Conservation (phyloP, 2,329 filamentous ascomycete genomes). For the Ustulina deusta region DNA sequence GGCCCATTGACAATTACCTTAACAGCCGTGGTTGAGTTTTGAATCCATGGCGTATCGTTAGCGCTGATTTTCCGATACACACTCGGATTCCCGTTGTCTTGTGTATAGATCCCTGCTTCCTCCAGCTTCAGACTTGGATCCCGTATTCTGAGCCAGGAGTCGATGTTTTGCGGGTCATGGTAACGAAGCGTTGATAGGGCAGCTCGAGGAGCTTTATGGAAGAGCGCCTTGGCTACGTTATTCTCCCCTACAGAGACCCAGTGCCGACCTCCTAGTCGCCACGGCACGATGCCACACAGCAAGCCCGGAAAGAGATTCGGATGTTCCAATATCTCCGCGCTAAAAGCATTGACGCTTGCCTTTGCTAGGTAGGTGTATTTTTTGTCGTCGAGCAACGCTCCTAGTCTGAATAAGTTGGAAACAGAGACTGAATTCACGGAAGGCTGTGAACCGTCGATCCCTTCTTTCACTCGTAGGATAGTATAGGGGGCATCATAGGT, state of each 20-base stretch:
- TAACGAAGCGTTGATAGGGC: conserved; percentile 47
- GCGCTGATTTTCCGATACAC: conserved; percentile 31
- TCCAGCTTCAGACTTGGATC: conserved; percentile 34
- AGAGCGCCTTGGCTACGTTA: conserved; percentile 30
- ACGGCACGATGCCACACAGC: conserved; percentile 79
- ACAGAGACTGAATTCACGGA: conserved; percentile 91
- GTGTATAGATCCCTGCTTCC: conserved; percentile 35
- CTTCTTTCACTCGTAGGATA: conserved; percentile 90
- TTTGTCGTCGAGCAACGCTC: conserved; percentile 74
- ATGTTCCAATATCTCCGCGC: conserved; percentile 91
- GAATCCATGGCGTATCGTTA: conserved; percentile 31
- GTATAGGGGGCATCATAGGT: conserved; percentile 71
- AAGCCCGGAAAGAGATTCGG: conserved; percentile 91
- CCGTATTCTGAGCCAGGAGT: conserved; percentile 43
- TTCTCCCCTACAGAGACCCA: conserved; percentile 46
- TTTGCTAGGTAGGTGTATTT: conserved; percentile 73
- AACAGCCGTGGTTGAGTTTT: background rate
- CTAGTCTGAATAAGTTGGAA: conserved; percentile 85
- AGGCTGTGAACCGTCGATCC: conserved; percentile 92
- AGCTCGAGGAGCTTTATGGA: conserved; percentile 45
- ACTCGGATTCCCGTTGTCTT: conserved; percentile 11
- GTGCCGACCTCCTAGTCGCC: conserved; percentile 73
- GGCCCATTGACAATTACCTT: background rate
- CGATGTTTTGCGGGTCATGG: conserved; percentile 32
- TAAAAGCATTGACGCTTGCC: conserved; percentile 85